These are phyloP conservation scores for Ormosia semicastrata DNA, from an alignment of 306 rosid species.

Conservation along the genomic window DNA sequence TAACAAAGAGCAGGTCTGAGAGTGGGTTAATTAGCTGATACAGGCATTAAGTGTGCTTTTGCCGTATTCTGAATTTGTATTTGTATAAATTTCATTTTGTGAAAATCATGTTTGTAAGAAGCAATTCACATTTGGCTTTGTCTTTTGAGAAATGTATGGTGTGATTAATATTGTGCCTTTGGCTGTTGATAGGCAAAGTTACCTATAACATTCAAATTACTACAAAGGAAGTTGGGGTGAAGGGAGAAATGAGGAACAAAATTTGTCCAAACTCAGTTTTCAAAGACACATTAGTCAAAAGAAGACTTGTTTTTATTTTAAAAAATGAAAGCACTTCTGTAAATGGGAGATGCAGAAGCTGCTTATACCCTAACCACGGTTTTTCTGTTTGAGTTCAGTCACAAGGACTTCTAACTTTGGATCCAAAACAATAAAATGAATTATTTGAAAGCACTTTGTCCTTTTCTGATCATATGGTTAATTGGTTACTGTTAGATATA, in stretches of 20 bases:
- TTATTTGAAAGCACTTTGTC: not conserved
- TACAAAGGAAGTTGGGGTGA: not conserved
- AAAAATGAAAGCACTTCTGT: not conserved
- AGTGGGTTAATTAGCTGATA: conserved; percentile 12
- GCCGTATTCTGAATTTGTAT: not conserved
- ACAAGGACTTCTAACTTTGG: not conserved
- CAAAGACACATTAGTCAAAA: not conserved
- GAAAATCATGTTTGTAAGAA: not conserved
- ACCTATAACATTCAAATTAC: conserved; percentile 4
- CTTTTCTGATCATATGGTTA: not conserved
- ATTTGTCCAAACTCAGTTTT: not conserved
- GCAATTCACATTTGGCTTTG: not conserved
- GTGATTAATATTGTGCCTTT: not conserved
- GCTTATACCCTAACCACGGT: not conserved
- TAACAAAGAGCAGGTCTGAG: not conserved
- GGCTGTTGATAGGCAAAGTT: not conserved
- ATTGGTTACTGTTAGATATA: too few species aligned
- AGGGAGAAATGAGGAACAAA: not conserved
- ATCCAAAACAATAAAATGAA: not conserved
- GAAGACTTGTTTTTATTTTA: not conserved
- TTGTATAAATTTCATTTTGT: not conserved
- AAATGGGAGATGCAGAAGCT: not conserved
- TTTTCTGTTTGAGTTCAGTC: not conserved
- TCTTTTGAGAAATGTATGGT: conserved; percentile 11
- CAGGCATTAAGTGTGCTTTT: not conserved